These are phyloP conservation scores for Geopyxis carbonaria DNA, from an alignment of 495 filamentous ascomycete genomes.

Conservation along the genomic window DNA sequence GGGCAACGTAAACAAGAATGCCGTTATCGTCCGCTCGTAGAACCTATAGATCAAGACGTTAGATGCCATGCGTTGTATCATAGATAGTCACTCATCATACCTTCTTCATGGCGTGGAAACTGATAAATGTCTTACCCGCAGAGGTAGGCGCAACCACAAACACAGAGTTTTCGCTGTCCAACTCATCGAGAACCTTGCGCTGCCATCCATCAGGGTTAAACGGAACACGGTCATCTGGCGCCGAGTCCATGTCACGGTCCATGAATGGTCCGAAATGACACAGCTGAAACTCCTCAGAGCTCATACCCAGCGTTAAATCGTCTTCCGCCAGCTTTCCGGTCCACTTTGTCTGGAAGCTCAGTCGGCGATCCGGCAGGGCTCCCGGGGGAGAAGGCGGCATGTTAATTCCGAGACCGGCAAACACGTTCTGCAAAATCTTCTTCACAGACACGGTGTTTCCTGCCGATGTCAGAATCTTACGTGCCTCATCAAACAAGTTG, in stretches of 20 bases:
- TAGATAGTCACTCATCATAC: constrained; percentile 5
- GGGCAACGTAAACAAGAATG: constrained; percentile 60
- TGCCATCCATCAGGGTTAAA: constrained; percentile 69
- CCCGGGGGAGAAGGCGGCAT: constrained; percentile 5
- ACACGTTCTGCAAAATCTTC: constrained; percentile 20
- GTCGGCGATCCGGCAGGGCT: constrained; percentile 2
- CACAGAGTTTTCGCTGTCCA: constrained; percentile 49
- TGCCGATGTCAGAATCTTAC: constrained; percentile 8
- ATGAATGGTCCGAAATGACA: constrained; percentile 52
- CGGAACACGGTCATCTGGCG: constrained; percentile 43
- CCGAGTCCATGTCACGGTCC: constrained; percentile 52
- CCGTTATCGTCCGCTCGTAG: constrained; percentile 47
- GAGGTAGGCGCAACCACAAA: constrained; percentile 66
- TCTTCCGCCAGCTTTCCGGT: constrained; percentile 21
- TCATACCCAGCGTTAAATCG: constrained; percentile 26
- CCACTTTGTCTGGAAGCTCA: constrained; percentile 14
- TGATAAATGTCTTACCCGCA: constrained; percentile 42
- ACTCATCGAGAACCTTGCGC: constrained; percentile 50
- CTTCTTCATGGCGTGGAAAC: constrained; percentile 67
- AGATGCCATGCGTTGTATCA: not conserved
- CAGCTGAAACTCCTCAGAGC: constrained; percentile 42
- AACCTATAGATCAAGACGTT: constrained; percentile 28
- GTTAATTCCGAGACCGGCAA: constrained; percentile 16
- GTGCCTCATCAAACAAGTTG: constrained; percentile 24
- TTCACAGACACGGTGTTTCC: constrained; percentile 23